Base-by-base conservation (phyloP, 805 yeast genomes). In the Zygosaccharomyces gambellarensis region DNA sequence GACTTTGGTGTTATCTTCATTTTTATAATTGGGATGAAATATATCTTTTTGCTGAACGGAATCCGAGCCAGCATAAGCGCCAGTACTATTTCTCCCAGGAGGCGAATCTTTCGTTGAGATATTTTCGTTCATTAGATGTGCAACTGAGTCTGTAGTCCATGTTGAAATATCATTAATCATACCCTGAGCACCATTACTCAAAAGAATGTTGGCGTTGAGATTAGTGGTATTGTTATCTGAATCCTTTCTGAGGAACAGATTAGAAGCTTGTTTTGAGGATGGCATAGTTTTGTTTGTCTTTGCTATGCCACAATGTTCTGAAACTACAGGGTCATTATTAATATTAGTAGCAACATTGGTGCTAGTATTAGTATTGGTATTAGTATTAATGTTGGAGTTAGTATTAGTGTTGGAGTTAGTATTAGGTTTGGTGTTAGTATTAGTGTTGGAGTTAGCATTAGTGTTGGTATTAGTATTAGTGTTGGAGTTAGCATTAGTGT, bases 131-230 rank as follows among this genome's bases (percentile, higher is more conserved):
- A 54, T 40, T 29, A 57, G 45, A 34, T 57, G 57, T 30, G 48
- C 50, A 21, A 65, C 66, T 1, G 65, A 59, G 36, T 65, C 63
- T 25, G 56, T 63, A 2, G 83, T 80, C 85, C 85, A 80, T 1
- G 75, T 76, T 0, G 82, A 78, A 32, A 80, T 80, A 56, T 80
- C 79, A 58, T 72, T 79, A 57, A 80, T 80, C 85, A 80, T 80
- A 29, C 75, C 75, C 36, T 78, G 79, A 1, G 83, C 77, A 23
- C 82, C 73, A 11, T 62, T 63, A 44, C 59, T 61, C 40, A 63
- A 61, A 21, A 64, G 45, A 2, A 63, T 52, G n/a, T 59, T 63
- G 32, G 52, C 53, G 32, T 52, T 52, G 31, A 48, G 38, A 22
- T 30, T 30, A 21, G 45, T 42, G 28, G 36, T 25, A 30, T 34